These are phyloP conservation scores for Hanseniaspora nectarophila DNA, from an alignment of 805 yeast genomes.

Conservation along the genomic window DNA sequence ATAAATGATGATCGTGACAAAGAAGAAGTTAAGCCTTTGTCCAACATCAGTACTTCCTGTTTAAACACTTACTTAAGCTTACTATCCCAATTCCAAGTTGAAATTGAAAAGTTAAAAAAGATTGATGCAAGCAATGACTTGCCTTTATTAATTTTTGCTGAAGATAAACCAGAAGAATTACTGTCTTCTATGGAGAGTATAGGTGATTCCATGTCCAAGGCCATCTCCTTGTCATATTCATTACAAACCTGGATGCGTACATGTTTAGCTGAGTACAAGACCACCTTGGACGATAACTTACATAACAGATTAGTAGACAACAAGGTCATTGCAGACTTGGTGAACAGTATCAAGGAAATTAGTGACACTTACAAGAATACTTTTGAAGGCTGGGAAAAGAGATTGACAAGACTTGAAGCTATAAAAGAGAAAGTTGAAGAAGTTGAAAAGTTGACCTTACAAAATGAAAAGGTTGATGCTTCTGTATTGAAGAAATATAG, in stretches of 20 bases:
- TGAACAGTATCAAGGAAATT: not conserved
- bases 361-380: not conserved
- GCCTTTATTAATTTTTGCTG: not conserved
- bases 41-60: not conserved
- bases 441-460: not conserved
- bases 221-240: not conserved
- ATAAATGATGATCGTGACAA: not conserved
- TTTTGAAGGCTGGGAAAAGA: not conserved
- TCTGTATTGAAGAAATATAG: not conserved
- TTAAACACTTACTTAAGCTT: not conserved
- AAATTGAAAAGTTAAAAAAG: not conserved
- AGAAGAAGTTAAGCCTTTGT: not conserved
- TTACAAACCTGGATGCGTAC: not conserved
- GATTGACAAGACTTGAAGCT: not conserved
- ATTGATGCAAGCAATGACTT: not conserved
- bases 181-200: not conserved
- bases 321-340: not conserved
- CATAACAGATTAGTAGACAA: not conserved
- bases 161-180: not conserved
- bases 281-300: constrained; percentile 15
- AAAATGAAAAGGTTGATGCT: not conserved
- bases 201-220: not conserved
- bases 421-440: not conserved
- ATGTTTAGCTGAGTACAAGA: not conserved
- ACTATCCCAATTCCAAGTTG: not conserved